Percentiles rank a stretch among this genome's conserved stretches.
Evolutionary conservation across 176 grass and related monocot genomes (phyloP).

Genomic region (Bromus sterilis): DNA sequence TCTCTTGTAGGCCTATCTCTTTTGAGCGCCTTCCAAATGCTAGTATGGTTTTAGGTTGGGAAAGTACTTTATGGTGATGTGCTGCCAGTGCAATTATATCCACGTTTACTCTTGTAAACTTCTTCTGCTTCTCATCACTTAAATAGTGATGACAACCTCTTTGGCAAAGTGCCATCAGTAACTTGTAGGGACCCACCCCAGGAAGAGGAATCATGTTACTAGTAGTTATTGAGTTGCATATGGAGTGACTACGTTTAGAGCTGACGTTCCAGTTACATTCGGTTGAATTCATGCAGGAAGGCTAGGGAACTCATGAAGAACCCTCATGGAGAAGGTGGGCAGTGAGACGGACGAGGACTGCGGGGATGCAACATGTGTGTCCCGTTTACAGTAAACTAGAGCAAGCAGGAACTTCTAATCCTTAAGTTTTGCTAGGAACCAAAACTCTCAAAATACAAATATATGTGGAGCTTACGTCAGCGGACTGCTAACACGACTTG

Average conservation of each 20-base stretch:
- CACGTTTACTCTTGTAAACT: not conserved
- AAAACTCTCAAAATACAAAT: too few species aligned
- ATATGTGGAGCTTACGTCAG: too few species aligned
- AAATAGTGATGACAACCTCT: too few species aligned
- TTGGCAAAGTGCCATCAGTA: too few species aligned
- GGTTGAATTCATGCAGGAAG: not conserved
- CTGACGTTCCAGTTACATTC: not conserved
- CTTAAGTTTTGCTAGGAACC: too few species aligned
- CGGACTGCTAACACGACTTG: not conserved
- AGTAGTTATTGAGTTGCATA: not conserved
- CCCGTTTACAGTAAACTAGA: too few species aligned
- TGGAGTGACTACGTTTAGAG: conserved; percentile 9
- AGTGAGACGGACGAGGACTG: not conserved
- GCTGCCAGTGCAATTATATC: not conserved
- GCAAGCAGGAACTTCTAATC: too few species aligned
- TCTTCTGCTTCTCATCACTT: not conserved
- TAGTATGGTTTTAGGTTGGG: not conserved
- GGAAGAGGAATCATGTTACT: not conserved
- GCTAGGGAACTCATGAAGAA: not conserved
- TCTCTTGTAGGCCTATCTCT: not conserved
- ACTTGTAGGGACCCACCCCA: too few species aligned
- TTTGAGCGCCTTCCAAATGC: not conserved
- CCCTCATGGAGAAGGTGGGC: not conserved
- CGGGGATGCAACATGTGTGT: too few species aligned
- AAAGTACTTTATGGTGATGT: not conserved